Evolutionary conservation across 345 rosid genomes (phyloP).

Genomic region (Carallia brachiata): DNA sequence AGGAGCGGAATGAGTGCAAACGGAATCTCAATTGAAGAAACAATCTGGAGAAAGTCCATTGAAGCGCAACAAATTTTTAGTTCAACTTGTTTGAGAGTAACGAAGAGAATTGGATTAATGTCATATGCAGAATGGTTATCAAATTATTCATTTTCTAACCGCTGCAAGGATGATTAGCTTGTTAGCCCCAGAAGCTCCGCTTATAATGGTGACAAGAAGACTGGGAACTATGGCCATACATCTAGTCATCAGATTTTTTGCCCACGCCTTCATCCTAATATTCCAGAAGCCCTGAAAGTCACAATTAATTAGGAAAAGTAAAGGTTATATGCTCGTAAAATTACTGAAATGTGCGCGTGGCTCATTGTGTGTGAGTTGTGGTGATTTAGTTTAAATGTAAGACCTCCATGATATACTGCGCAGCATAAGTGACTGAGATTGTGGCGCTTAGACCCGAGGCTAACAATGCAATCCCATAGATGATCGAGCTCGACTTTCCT

Average conservation of each 20-base stretch:
- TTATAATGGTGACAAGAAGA: conserved; percentile 20
- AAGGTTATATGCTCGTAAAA: neutral
- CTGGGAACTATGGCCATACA: conserved; percentile 25
- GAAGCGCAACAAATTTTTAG: too few relatives aligned
- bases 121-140: too few relatives aligned
- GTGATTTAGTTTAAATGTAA: neutral
- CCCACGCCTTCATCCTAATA: conserved; percentile 19
- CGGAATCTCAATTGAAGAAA: neutral
- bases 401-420: conserved; percentile 58
- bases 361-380: neutral
- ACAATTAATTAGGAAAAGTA: neutral
- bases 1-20: conserved; percentile 31
- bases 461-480: conserved; percentile 48
- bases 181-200: conserved; percentile 27
- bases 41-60: too few relatives aligned
- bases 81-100: too few relatives aligned
- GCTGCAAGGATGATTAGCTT: conserved; percentile 27
- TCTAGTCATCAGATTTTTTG: conserved; percentile 24
- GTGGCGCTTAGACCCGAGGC: conserved; percentile 66
- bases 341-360: too few relatives aligned
- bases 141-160: conserved; percentile 5
- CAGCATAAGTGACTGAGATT: conserved; percentile 59
- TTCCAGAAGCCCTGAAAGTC: conserved; percentile 10
- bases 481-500: conserved; percentile 41
- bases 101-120: too few relatives aligned